Evolutionary conservation across 257 asterid genomes (phyloP).

Genomic region (Prunella vulgaris): DNA sequence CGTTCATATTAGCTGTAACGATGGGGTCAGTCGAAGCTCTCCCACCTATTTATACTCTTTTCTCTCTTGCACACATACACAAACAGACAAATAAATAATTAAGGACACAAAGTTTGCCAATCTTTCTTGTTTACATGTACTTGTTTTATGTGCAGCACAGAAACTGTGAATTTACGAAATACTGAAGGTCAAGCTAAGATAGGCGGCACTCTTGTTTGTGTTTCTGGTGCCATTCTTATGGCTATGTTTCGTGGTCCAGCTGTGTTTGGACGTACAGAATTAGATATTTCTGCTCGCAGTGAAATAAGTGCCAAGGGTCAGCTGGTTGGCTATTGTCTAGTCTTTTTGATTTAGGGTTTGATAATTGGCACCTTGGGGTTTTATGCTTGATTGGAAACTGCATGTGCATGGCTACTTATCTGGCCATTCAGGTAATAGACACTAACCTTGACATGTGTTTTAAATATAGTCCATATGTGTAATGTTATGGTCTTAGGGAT

Average conservation of each 20-base stretch:
- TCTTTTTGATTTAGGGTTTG: constrained; percentile 59
- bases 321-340: constrained; percentile 67
- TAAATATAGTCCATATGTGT: neutral
- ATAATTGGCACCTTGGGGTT: constrained; percentile 87
- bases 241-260: constrained; percentile 85
- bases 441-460: neutral
- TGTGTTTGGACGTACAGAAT: constrained; percentile 58
- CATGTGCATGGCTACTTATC: constrained; percentile 84
- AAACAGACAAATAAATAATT: neutral
- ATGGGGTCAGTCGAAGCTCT: constrained; percentile 75
- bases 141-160: constrained; percentile 73
- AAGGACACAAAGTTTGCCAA: neutral
- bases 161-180: constrained; percentile 64
- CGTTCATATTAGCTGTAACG: constrained; percentile 74
- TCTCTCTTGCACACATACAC: neutral
- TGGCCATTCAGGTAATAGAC: constrained; percentile 75
- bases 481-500: neutral
- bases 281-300: constrained; percentile 47
- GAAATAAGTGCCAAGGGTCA: constrained; percentile 82
- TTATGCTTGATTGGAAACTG: constrained; percentile 91
- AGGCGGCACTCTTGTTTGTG: constrained; percentile 87
- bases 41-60: constrained; percentile 2
- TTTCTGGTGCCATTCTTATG: constrained; percentile 86
- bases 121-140: constrained; percentile 24
- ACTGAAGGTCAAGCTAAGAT: constrained; percentile 85